A percentile compares a stretch with the other conserved stretches of the same genome.
These are phyloP conservation scores for Leptographium galeiforme DNA, from an alignment of 2,329 filamentous ascomycete genomes.

Conservation along the genomic window DNA sequence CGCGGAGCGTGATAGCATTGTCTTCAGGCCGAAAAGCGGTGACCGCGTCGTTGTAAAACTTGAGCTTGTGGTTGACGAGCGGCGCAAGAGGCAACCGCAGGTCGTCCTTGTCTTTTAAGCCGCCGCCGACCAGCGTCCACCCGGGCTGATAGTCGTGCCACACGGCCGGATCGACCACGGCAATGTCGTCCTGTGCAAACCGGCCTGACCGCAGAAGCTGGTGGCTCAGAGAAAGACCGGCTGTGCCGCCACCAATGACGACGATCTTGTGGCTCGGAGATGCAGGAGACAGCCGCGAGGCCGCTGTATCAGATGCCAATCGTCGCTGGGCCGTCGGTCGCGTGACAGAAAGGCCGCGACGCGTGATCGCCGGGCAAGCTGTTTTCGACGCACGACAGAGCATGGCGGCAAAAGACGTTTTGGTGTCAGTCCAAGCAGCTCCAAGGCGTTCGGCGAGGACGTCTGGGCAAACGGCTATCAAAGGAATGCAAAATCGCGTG, in stretches of 20 bases:
- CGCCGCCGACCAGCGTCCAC: constrained; percentile 56
- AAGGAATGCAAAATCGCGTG: no score
- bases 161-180: constrained; percentile 46
- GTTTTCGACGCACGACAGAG: no score
- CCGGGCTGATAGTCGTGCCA: constrained; percentile 58
- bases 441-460: no score
- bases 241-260: constrained; percentile 37
- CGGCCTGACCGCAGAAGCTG: constrained; percentile 48
- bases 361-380: no score
- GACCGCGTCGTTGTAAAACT: constrained; percentile 43
- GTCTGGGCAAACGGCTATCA: no score
- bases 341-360: no score
- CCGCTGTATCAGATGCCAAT: not conserved
- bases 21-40: constrained; percentile 37
- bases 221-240: constrained; percentile 51
- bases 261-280: constrained; percentile 7
- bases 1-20: constrained; percentile 40
- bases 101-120: constrained; percentile 48
- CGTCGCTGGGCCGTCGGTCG: no score
- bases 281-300: not conserved
- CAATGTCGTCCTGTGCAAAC: constrained; percentile 46
- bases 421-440: no score
- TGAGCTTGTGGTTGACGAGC: constrained; percentile 46
- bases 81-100: constrained; percentile 34
- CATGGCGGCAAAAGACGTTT: no score